Conservation (phyloP, 2,329 filamentous ascomycete species). For the Apiospora pterosperma region DNA sequence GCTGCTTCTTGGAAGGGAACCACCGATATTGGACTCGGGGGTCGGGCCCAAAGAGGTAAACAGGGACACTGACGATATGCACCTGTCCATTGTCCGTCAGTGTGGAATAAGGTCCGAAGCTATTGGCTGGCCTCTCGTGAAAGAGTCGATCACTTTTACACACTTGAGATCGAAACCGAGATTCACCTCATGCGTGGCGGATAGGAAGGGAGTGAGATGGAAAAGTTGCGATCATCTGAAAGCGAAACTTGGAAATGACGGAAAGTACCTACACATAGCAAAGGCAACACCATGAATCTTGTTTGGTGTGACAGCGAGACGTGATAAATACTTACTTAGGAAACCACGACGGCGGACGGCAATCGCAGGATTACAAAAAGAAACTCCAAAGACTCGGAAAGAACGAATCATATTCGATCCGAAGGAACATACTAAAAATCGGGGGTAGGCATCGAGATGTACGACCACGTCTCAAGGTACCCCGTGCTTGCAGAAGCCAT, state of each 20-base stretch:
- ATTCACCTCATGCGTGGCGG: background rate
- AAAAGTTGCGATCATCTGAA: background rate
- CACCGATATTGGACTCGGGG: no score
- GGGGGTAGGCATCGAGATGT: no score
- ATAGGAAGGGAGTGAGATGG: background rate
- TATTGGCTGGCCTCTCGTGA: background rate
- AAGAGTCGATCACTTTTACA: background rate
- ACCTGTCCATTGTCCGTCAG: background rate
- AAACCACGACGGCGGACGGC: background rate
- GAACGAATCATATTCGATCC: background rate
- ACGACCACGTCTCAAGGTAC: no score
- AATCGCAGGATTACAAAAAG: no score
- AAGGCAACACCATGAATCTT: background rate
- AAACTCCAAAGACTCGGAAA: no score
- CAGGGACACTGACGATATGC: background rate
- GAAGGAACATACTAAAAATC: background rate
- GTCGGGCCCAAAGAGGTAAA: background rate
- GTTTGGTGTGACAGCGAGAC: background rate
- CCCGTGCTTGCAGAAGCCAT: background rate
- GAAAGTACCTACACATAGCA: no score
- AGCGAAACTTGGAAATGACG: background rate
- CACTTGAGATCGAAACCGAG: background rate
- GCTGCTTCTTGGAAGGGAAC: background rate
- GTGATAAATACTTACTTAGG: background rate
- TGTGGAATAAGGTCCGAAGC: background rate